Percentiles rank a stretch among this genome's conserved stretches.
These are phyloP conservation scores for Aureobasidium sp. DNA, from an alignment of 2,329 filamentous ascomycete genomes.

Conservation along the genomic window DNA sequence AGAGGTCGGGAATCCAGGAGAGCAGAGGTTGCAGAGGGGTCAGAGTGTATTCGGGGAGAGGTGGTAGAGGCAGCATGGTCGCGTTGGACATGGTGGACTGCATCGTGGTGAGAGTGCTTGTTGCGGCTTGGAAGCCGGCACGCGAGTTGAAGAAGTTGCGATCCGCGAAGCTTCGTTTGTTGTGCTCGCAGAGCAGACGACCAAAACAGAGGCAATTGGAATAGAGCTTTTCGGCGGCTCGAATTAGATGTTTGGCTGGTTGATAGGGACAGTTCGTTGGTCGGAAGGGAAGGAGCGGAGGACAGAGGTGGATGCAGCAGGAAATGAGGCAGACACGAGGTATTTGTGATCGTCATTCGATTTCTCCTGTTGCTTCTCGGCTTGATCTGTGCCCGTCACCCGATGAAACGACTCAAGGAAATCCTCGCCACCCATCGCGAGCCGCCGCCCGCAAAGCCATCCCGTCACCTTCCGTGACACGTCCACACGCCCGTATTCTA, in stretches of 20 bases:
- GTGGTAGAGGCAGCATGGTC: constrained; percentile 53
- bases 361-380: constrained; percentile 1
- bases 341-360: constrained; percentile 5
- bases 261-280: background rate
- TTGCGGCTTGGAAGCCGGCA: constrained; percentile 1
- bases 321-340: background rate
- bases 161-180: constrained; percentile 1
- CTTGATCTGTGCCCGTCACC: background rate
- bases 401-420: background rate
- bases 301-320: background rate
- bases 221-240: background rate
- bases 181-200: background rate
- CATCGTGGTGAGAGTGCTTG: background rate
- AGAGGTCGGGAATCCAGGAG: constrained; percentile 70
- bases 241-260: background rate
- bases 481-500: background rate
- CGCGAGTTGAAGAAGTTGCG: background rate
- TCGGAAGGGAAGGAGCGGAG: background rate
- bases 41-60: constrained; percentile 74
- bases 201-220: background rate
- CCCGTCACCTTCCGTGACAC: background rate
- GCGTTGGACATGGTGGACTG: constrained; percentile 22
- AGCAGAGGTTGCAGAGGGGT: constrained; percentile 62
- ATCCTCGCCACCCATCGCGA: background rate
- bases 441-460: background rate